A percentile compares a stretch with the other conserved stretches of the same genome.
phyloP scores from a whole-genome alignment of 148 eudicot species.

The Amaranthus palmeri region DNA sequence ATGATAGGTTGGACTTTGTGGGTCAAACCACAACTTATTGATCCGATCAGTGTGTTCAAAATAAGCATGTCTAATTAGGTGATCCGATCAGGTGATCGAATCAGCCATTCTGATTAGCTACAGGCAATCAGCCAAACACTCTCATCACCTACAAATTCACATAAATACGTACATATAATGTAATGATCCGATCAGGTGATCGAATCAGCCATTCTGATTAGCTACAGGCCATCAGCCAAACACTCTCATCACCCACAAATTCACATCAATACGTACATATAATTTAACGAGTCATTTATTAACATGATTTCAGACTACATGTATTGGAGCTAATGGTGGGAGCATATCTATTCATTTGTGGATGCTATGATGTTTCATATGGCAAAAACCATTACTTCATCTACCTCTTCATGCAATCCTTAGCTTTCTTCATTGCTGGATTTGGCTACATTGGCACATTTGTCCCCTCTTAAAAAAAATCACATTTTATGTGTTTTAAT shows the following conservation, averaged over 20 bases:
- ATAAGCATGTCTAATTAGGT: too few species aligned
- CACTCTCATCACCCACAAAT: neutral
- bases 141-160: neutral
- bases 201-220: too few species aligned
- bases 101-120: too few species aligned
- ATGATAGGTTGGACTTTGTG: too few species aligned
- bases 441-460: conserved; percentile 68
- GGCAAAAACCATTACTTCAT: conserved; percentile 62
- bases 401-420: conserved; percentile 61
- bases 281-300: neutral
- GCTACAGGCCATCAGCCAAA: too few species aligned
- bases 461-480: conserved; percentile 36
- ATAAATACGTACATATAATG: neutral
- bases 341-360: conserved; percentile 52
- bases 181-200: too few species aligned
- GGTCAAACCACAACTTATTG: too few species aligned
- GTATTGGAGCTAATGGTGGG: conserved; percentile 52
- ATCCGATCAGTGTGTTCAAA: too few species aligned
- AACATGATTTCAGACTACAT: conserved; percentile 36
- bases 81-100: too few species aligned
- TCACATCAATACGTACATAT: neutral
- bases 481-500: neutral
- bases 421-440: conserved; percentile 66
- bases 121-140: too few species aligned
- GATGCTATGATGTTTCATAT: conserved; percentile 50